These are phyloP conservation scores for Raffaelea ambrosiae DNA, from an alignment of 2,329 filamentous ascomycete genomes.

Conservation along the genomic window DNA sequence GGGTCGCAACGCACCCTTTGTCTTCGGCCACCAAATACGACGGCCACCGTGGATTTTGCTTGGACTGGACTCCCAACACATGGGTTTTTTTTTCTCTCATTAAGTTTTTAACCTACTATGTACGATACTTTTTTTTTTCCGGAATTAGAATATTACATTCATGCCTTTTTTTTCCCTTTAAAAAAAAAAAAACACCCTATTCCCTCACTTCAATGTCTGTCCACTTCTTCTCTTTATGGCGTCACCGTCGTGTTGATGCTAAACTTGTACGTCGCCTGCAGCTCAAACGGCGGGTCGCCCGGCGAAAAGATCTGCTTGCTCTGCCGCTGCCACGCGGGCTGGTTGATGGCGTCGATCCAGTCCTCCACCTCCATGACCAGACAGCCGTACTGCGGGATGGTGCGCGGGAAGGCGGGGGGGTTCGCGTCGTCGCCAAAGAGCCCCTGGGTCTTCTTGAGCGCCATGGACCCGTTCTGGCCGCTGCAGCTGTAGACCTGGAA, in stretches of 20 bases:
- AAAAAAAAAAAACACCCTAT: not conserved
- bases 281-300: slow-evolving; percentile 50
- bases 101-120: too few relatives aligned
- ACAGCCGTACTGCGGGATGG: slow-evolving; percentile 70
- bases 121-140: too few relatives aligned
- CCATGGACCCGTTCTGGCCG: slow-evolving; percentile 61
- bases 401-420: slow-evolving; percentile 42
- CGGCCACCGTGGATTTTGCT: too few relatives aligned
- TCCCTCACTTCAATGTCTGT: not conserved
- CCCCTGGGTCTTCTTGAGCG: slow-evolving; percentile 65
- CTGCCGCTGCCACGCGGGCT: slow-evolving; percentile 74
- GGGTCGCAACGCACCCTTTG: too few relatives aligned
- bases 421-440: slow-evolving; percentile 34
- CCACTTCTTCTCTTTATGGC: too few relatives aligned
- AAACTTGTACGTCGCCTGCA: slow-evolving; percentile 54
- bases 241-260: slow-evolving; percentile 31
- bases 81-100: too few relatives aligned
- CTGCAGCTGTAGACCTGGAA: slow-evolving; percentile 85
- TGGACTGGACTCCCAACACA: too few relatives aligned
- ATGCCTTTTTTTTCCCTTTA: too few relatives aligned
- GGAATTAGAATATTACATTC: too few relatives aligned
- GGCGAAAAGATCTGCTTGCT: slow-evolving; percentile 52
- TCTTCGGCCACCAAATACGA: too few relatives aligned
- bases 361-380: slow-evolving; percentile 87
- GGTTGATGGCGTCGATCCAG: slow-evolving; percentile 89